These are phyloP conservation scores for Phalaenopsis hybrid DNA, from an alignment of 116 monocot genomes.

Conservation along the genomic window DNA sequence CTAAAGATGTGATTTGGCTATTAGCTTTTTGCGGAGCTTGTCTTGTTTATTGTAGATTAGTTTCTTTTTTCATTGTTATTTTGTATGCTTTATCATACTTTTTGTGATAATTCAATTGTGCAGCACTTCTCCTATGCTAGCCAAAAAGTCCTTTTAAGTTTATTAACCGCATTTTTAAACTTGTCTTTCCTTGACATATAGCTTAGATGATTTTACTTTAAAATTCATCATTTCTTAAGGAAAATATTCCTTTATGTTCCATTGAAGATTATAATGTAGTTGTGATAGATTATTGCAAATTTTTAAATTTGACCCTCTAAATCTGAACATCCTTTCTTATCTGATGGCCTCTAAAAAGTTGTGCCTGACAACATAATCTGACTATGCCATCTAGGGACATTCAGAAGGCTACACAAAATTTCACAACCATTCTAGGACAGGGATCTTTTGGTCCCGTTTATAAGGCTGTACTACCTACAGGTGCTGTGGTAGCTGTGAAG, in stretches of 20 bases:
- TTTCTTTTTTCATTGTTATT: background rate
- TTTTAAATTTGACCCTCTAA: background rate
- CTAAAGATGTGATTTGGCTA: background rate
- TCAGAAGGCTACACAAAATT: conserved; percentile 83
- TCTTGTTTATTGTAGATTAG: background rate
- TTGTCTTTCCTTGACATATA: too few relatives aligned
- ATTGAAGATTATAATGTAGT: background rate
- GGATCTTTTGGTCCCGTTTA: conserved; percentile 96
- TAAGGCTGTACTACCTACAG: conserved; percentile 68
- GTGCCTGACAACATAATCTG: background rate
- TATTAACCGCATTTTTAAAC: too few relatives aligned
- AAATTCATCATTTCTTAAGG: background rate
- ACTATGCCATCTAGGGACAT: conserved; percentile 52
- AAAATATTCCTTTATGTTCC: background rate
- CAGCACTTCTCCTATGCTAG: too few relatives aligned
- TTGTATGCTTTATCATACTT: background rate
- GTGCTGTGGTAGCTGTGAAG: conserved; percentile 79
- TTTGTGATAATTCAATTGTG: too few relatives aligned
- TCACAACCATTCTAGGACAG: conserved; percentile 83
- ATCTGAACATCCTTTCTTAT: background rate
- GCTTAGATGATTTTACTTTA: background rate
- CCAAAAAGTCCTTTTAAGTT: too few relatives aligned
- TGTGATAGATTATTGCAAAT: background rate
- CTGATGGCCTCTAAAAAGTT: background rate
- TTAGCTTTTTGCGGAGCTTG: background rate